Percentiles rank a stretch among this genome's conserved stretches.
Conservation (phyloP, 805 yeast species). For the Spathaspora hagerdaliae region DNA sequence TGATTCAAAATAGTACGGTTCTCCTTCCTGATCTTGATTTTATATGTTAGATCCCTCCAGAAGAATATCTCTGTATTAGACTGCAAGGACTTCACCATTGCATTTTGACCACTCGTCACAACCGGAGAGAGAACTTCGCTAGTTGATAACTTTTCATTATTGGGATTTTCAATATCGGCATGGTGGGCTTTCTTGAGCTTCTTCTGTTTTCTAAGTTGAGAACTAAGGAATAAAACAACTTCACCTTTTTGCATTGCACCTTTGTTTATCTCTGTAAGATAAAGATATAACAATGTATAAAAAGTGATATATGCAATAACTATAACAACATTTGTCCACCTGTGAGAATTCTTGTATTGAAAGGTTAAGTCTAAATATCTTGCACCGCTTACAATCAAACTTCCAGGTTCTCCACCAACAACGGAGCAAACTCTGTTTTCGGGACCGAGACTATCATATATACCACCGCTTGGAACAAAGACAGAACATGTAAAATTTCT, state of each 20-base stretch:
- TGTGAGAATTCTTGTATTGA: slow-evolving; percentile 51
- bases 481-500: slow-evolving; percentile 50
- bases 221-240: slow-evolving; percentile 22
- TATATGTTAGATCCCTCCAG: slow-evolving; percentile 33
- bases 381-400: slow-evolving; percentile 51
- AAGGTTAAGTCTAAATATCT: slow-evolving; percentile 46
- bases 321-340: slow-evolving; percentile 80
- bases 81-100: neutral
- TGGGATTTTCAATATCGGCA: slow-evolving; percentile 9
- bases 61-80: slow-evolving; percentile 17
- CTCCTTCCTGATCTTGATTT: slow-evolving; percentile 29
- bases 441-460: slow-evolving; percentile 37
- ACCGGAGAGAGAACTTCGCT: slow-evolving; percentile 16
- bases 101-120: neutral
- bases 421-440: slow-evolving; percentile 51
- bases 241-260: slow-evolving; percentile 44
- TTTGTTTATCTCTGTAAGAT: slow-evolving; percentile 32
- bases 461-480: slow-evolving; percentile 57
- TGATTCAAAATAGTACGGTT: slow-evolving; percentile 33
- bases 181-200: slow-evolving; percentile 26
- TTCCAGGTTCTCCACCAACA: slow-evolving; percentile 58
- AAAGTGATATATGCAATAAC: slow-evolving; percentile 45
- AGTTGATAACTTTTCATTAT: slow-evolving; percentile 23
- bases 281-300: slow-evolving; percentile 35
- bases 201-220: slow-evolving; percentile 23